Evolutionary conservation across 1,139 yeast species (phyloP), one percentile per base, ranked within the genome.

Genomic region (Pichia terricola): DNA sequence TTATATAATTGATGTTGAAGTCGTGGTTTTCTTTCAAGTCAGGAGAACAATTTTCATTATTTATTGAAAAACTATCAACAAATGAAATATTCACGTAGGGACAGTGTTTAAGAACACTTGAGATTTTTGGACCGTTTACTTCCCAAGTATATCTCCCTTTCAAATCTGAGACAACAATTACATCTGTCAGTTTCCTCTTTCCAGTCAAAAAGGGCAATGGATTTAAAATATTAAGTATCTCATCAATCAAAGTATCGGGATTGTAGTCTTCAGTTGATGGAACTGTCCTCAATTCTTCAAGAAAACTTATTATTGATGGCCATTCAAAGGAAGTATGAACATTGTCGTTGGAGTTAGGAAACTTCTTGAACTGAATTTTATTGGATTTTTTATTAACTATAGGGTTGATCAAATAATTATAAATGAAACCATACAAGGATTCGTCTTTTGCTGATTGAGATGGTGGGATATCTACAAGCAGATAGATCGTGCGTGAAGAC

Each of bases 331-430:
- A 30, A 8, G 8, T 30, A 16, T 16, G 22, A 16, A 16, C 22
- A 16, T 16, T 16, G 22, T 16, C 22, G 10, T 8, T 8, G 10
- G 8, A 8, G 10, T 8, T 8, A 30, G 33, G 33, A 8, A 8
- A 11, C 8, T 30, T 30, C 10, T 30, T 16, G 2, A 46, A 31
- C 7, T 45, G 35, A 16, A 44, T 37, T 28, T 44, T 46, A 26
- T 42, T 42, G 2, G 45, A 40, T 40, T 42, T 46, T 28, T 40
- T 42, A 28, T 38, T 40, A 1, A 30, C 26, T 3, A 40, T 37
- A 1, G 47, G 47, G 28, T 38, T 43, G 4, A 46, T 40, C 3
- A 44, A 34, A 32, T 46, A 46, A 27, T 42, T 42, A 36, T 44
- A 46, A 7, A 37, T 40, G 22, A 46, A 44, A 3, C 38, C 26